Conservation (phyloP, 106 monocot species). For the Platanthera guangdongensis region DNA sequence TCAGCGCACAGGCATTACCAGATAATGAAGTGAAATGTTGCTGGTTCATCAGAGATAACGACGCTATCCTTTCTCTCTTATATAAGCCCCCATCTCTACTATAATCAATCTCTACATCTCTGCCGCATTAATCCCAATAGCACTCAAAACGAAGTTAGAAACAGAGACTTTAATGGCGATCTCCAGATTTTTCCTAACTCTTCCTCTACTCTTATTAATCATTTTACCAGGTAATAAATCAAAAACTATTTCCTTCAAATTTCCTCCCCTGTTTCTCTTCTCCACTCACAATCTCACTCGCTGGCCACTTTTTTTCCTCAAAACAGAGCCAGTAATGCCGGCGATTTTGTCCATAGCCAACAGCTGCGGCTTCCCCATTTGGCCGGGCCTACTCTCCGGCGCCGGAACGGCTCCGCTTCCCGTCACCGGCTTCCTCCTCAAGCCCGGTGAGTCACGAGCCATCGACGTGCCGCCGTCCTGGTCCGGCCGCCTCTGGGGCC, state of each 20-base stretch:
- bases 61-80: background rate
- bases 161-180: background rate
- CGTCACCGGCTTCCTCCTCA: slow-evolving; percentile 21
- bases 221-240: background rate
- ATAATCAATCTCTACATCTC: background rate
- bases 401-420: slow-evolving; percentile 16
- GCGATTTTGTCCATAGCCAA: slow-evolving; percentile 12
- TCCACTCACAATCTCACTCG: background rate
- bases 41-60: too few relatives aligned
- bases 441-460: background rate
- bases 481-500: slow-evolving; percentile 27
- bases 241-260: background rate
- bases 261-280: background rate
- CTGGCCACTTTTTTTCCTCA: background rate
- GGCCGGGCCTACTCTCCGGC: slow-evolving; percentile 20
- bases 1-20: too few relatives aligned
- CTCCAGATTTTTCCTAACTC: background rate
- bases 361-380: slow-evolving; percentile 19
- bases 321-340: background rate
- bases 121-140: background rate
- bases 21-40: too few relatives aligned
- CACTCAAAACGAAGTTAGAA: background rate
- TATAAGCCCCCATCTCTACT: background rate
- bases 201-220: background rate
- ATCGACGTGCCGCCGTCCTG: slow-evolving; percentile 15